Conservation (phyloP, 2,329 filamentous ascomycete species). For the Aspergillus awamori region DNA sequence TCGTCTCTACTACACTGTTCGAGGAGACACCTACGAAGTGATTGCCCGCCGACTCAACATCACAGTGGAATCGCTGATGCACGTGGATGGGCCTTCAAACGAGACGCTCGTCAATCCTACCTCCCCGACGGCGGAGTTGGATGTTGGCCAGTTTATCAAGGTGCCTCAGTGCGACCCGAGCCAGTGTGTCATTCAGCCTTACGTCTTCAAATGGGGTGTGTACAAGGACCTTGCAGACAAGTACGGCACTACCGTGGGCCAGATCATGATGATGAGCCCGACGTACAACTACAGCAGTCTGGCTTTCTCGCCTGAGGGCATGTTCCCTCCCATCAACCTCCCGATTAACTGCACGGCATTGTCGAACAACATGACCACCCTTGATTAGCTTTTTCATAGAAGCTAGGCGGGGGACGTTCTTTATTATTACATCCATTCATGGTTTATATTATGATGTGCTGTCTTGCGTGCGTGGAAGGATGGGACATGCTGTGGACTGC, state of each 20-base stretch:
- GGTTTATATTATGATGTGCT: no score
- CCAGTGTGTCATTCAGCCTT: conserved; percentile 18
- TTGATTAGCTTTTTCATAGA: background rate
- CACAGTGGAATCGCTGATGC: conserved; percentile 15
- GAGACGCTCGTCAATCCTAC: background rate
- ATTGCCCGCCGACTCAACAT: conserved; percentile 22
- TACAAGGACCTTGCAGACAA: conserved; percentile 24
- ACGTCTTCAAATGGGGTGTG: conserved; percentile 19
- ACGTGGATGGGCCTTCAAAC: background rate
- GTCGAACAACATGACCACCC: background rate
- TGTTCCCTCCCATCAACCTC: background rate
- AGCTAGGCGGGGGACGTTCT: no score
- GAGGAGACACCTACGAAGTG: conserved; percentile 20
- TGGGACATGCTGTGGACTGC: no score
- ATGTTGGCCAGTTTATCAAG: conserved; percentile 17
- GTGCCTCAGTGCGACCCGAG: conserved; percentile 19
- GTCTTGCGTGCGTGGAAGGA: no score
- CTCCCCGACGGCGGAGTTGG: background rate
- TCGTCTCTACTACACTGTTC: conserved; percentile 22
- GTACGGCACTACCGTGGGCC: conserved; percentile 22
- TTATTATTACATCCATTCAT: no score
- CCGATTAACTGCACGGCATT: conserved; percentile 1
- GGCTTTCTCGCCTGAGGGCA: background rate
- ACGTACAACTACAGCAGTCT: conserved; percentile 20
- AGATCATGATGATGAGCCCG: conserved; percentile 24